phyloP scores from a whole-genome alignment of 2,329 filamentous ascomycete genomes.

The Aspergillus versicolor region DNA sequence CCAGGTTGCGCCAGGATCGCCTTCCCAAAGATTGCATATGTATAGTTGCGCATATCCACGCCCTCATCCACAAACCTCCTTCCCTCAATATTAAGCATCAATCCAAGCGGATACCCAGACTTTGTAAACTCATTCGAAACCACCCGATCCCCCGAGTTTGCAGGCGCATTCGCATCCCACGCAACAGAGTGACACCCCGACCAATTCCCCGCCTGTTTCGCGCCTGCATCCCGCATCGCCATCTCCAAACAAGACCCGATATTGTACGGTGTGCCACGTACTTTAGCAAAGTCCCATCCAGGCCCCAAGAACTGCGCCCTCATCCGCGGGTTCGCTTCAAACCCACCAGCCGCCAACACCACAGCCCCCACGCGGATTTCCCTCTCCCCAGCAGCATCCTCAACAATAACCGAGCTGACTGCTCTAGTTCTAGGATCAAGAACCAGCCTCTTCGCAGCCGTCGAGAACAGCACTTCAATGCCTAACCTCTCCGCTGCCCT shows the following conservation, averaged over 20 bases:
- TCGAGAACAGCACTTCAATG: slow-evolving; percentile 49
- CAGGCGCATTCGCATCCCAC: slow-evolving; percentile 63
- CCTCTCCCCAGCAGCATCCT: slow-evolving; percentile 10
- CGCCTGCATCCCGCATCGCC: slow-evolving; percentile 53
- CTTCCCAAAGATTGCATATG: slow-evolving; percentile 64
- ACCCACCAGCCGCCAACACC: slow-evolving; percentile 56
- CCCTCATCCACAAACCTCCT: slow-evolving; percentile 67
- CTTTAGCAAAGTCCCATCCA: slow-evolving; percentile 62
- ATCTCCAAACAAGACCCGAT: slow-evolving; percentile 59
- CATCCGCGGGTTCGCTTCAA: slow-evolving; percentile 61
- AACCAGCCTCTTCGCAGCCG: slow-evolving; percentile 36
- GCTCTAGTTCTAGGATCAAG: slow-evolving; percentile 18
- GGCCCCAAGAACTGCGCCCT: slow-evolving; percentile 57
- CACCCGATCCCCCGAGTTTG: slow-evolving; percentile 54
- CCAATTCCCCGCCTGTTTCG: slow-evolving; percentile 58
- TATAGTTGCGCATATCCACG: slow-evolving; percentile 64
- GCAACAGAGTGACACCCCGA: slow-evolving; percentile 64
- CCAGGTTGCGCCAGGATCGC: slow-evolving; percentile 61
- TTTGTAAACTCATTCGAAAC: slow-evolving; percentile 68
- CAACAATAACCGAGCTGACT: slow-evolving; percentile 23
- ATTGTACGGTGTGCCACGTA: slow-evolving; percentile 65
- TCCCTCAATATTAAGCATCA: slow-evolving; percentile 63
- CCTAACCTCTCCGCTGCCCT: slow-evolving; percentile 45
- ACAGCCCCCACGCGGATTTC: slow-evolving; percentile 23
- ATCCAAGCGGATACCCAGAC: slow-evolving; percentile 64